Evolutionary conservation across 345 rosid genomes (phyloP).

Genomic region (thale cress (Arabidopsis thaliana)): TAIR10.1 NC_003074.8:9029501-9030000

Average conservation of each 20-base stretch:
- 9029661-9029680: constrained; percentile 80
- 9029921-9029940: constrained; percentile 46
- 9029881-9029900: constrained; percentile 55
- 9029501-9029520: constrained; percentile 70
- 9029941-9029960: constrained; percentile 27
- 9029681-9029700: constrained; percentile 8
- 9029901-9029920: constrained; percentile 47
- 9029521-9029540: constrained; percentile 5
- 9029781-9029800: constrained; percentile 60
- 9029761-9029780: constrained; percentile 68
- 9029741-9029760: constrained; percentile 45
- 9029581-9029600: constrained; percentile 53
- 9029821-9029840: constrained; percentile 73
- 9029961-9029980: background rate
- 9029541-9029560: background rate
- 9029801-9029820: constrained; percentile 65
- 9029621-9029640: constrained; percentile 79
- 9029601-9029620: constrained; percentile 77
- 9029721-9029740: background rate
- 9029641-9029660: constrained; percentile 79
- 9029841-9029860: constrained; percentile 59
- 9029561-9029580: background rate
- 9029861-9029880: constrained; percentile 69
- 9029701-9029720: constrained; percentile 34
- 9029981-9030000: constrained; percentile 2